Percentiles rank a stretch among this genome's conserved stretches.
Conservation (phyloP, 257 asterid species). For the Solanum chmielewskii region DNA sequence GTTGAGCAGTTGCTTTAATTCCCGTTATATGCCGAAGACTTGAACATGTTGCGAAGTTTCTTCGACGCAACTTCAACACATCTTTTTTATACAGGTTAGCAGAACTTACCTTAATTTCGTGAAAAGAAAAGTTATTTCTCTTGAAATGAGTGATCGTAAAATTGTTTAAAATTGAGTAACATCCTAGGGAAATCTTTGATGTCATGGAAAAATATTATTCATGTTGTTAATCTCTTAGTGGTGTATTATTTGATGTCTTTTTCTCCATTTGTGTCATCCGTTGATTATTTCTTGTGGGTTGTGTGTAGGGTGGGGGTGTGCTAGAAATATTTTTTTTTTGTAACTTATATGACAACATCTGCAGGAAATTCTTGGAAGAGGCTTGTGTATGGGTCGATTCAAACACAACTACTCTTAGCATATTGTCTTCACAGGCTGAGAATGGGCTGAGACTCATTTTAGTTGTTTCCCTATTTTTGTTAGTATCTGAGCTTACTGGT, state of each 20-base stretch:
- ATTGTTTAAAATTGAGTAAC: background rate
- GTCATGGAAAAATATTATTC: background rate
- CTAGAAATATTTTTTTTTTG: background rate
- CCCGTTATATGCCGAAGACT: no score
- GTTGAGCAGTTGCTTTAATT: no score
- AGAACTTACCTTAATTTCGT: background rate
- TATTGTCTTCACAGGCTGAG: slow-evolving; percentile 80
- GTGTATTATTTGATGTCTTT: background rate
- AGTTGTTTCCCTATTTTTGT: background rate
- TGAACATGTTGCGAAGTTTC: no score
- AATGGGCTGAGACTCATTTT: slow-evolving; percentile 10
- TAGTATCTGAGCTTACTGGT: background rate
- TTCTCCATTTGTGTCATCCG: no score
- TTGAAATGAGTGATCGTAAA: background rate
- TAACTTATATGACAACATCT: slow-evolving; percentile 11
- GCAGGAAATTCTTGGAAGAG: slow-evolving; percentile 90
- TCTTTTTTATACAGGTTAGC: slow-evolving; percentile 68
- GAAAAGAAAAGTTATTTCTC: background rate
- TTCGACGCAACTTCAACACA: slow-evolving; percentile 35
- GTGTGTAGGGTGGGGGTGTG: background rate
- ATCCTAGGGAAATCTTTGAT: background rate
- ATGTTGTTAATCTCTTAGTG: background rate
- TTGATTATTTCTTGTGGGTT: background rate
- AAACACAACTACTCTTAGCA: slow-evolving; percentile 58
- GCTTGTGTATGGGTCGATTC: slow-evolving; percentile 95